phyloP scores from a whole-genome alignment of 2,329 filamentous ascomycete species.

The Aspergillus sp. region DNA sequence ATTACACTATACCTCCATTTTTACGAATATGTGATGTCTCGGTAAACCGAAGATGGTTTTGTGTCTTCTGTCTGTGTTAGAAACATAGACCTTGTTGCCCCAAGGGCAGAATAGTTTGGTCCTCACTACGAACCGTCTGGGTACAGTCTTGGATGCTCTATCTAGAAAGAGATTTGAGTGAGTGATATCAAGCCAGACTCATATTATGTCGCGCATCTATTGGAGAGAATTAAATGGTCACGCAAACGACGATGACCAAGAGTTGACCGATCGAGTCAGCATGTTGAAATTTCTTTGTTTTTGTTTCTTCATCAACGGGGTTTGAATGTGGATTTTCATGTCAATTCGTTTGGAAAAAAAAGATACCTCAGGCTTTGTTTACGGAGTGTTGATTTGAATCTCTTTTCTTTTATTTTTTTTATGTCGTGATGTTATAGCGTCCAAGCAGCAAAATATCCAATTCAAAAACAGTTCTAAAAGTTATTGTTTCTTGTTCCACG shows the following conservation, averaged over 20 bases:
- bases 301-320: too few relatives aligned
- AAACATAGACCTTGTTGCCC: neutral
- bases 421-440: too few relatives aligned
- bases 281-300: too few relatives aligned
- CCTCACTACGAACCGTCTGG: neutral
- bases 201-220: neutral
- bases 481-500: too few relatives aligned
- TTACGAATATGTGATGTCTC: neutral
- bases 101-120: neutral
- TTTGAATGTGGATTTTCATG: too few relatives aligned
- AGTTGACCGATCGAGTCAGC: too few relatives aligned
- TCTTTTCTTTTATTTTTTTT: too few relatives aligned
- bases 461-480: too few relatives aligned
- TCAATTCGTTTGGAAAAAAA: too few relatives aligned
- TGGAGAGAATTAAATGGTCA: neutral
- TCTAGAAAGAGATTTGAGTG: neutral
- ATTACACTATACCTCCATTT: neutral
- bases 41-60: neutral
- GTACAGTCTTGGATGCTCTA: neutral
- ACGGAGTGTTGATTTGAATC: too few relatives aligned
- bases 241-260: neutral
- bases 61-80: conserved; percentile 2
- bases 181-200: neutral
- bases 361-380: too few relatives aligned
- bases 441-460: too few relatives aligned